Conservation (phyloP, 306 rosid species). For the Rubus parviflorus region DNA sequence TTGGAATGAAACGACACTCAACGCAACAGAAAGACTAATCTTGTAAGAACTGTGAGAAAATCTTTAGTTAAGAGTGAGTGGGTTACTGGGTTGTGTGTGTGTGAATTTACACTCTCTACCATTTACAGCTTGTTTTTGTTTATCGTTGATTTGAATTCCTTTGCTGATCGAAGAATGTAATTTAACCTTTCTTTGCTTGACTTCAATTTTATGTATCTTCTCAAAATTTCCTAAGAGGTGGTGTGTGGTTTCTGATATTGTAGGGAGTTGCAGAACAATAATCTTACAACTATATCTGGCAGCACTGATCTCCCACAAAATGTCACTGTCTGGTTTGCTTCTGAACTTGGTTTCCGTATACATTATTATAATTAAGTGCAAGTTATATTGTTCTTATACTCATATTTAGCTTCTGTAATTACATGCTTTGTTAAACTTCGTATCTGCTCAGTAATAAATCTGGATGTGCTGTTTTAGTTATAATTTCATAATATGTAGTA, state of each 20-base stretch:
- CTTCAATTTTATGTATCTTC: constrained; percentile 7
- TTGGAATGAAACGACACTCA: constrained; percentile 58
- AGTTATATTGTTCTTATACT: background rate
- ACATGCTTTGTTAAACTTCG: constrained; percentile 2
- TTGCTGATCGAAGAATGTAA: background rate
- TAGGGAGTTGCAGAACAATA: constrained; percentile 84
- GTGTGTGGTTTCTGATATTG: constrained; percentile 33
- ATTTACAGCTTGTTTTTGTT: background rate
- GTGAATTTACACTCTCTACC: background rate
- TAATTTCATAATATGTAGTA: background rate
- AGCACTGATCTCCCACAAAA: constrained; percentile 52
- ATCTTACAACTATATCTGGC: constrained; percentile 51
- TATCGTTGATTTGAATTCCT: background rate
- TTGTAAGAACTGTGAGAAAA: constrained; percentile 56
- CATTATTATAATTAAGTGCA: constrained; percentile 20
- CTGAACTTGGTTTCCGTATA: constrained; percentile 28
- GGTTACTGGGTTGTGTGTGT: background rate
- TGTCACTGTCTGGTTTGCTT: constrained; percentile 70
- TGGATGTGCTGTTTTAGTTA: background rate
- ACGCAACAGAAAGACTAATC: constrained; percentile 35
- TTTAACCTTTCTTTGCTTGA: background rate
- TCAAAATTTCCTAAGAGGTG: constrained; percentile 12
- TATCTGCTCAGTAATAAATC: background rate
- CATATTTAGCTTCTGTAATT: background rate
- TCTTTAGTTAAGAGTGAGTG: constrained; percentile 14